Conservation (phyloP, 257 asterid species). For the Ocimum tenuiflorum region DNA sequence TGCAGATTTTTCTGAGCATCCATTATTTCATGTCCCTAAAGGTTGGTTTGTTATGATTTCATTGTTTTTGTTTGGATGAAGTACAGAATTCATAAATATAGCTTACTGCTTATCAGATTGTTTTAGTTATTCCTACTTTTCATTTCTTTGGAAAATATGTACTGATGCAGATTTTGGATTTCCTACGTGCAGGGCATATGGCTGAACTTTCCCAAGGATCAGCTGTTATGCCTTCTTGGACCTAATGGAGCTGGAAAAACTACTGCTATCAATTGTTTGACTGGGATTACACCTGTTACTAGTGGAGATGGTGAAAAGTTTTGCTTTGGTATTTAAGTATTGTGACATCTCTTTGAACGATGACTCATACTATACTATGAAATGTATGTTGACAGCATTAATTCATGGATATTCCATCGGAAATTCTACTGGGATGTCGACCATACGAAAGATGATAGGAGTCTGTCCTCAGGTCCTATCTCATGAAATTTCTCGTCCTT, state of each 20-base stretch:
- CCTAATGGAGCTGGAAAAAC: constrained; percentile 99
- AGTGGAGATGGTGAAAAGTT: constrained; percentile 78
- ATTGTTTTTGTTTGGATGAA: neutral
- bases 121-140: neutral
- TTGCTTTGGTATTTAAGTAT: constrained; percentile 2
- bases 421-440: constrained; percentile 73
- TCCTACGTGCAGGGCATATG: constrained; percentile 67
- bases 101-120: neutral
- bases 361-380: constrained; percentile 4
- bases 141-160: neutral
- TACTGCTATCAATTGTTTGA: constrained; percentile 80
- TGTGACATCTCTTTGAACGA: constrained; percentile 1
- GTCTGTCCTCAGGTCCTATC: constrained; percentile 87
- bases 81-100: neutral
- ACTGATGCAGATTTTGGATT: constrained; percentile 14
- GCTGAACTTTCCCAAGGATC: constrained; percentile 86
- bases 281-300: constrained; percentile 85
- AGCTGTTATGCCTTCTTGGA: constrained; percentile 93
- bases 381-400: constrained; percentile 50
- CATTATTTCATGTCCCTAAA: neutral
- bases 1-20: neutral
- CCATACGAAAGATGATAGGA: constrained; percentile 77
- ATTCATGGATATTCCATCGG: constrained; percentile 76
- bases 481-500: constrained; percentile 9
- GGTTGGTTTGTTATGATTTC: neutral